Conservation (phyloP, 371 early-diverging fungal species). For the Apophysomyces ossiformis region DNA sequence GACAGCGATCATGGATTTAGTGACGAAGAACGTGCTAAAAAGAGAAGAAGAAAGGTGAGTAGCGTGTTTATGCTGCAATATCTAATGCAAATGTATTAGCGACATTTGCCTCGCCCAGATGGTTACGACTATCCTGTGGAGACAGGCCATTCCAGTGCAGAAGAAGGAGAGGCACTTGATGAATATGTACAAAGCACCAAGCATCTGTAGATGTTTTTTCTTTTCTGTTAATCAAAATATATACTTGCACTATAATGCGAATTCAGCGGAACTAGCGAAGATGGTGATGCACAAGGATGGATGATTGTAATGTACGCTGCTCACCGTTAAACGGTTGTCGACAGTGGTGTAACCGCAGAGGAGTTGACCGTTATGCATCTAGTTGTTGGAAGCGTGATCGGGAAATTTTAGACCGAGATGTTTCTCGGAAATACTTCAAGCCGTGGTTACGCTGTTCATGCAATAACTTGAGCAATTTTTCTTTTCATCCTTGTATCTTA, state of each 20-base stretch:
- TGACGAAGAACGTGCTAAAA: constrained; percentile 21
- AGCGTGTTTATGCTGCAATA: neutral
- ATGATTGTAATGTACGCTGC: too few relatives aligned
- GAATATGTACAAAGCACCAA: constrained; percentile 22
- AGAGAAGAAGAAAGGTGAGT: constrained; percentile 24
- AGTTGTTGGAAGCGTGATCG: too few relatives aligned
- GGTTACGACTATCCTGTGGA: constrained; percentile 16
- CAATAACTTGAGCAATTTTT: too few relatives aligned
- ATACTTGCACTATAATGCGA: neutral
- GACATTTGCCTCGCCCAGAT: constrained; percentile 12
- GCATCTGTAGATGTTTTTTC: constrained; percentile 8
- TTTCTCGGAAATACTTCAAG: too few relatives aligned
- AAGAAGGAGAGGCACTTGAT: constrained; percentile 31
- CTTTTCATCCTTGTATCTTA: too few relatives aligned
- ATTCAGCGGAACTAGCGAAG: neutral
- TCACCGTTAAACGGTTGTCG: too few relatives aligned
- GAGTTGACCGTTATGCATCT: too few relatives aligned
- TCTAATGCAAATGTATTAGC: neutral
- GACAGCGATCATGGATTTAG: constrained; percentile 23
- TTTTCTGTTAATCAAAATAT: neutral
- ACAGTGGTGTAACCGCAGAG: too few relatives aligned
- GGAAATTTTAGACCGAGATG: too few relatives aligned
- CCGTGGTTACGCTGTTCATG: too few relatives aligned
- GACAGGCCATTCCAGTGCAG: constrained; percentile 19
- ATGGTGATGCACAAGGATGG: neutral